These are phyloP conservation scores for Histomonas meleagridis DNA, from an alignment of 208 protist genomes.

Conservation along the genomic window DNA sequence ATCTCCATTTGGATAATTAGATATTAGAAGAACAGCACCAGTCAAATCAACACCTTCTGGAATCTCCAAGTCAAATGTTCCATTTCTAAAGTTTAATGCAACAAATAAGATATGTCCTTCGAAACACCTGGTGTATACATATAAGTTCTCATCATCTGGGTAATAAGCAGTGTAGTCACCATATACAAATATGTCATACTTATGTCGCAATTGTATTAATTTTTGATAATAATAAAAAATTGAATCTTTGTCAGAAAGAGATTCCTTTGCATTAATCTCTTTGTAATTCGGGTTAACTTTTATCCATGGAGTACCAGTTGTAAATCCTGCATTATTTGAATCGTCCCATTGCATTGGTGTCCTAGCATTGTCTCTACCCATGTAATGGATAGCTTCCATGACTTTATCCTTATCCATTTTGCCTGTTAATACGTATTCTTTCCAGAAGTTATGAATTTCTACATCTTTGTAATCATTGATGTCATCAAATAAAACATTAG, in stretches of 20 bases:
- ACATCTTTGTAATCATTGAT: background rate
- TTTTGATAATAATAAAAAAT: background rate
- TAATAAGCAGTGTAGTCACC: background rate
- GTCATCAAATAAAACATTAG: background rate
- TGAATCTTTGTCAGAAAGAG: background rate
- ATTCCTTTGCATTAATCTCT: background rate
- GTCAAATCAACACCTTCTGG: background rate
- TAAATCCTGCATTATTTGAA: background rate
- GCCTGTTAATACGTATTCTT: background rate
- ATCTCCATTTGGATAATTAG: background rate
- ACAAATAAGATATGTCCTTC: background rate
- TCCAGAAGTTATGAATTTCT: background rate
- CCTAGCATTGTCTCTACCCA: background rate
- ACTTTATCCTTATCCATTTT: background rate
- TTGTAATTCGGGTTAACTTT: background rate
- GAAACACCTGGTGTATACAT: background rate
- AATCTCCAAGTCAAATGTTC: background rate
- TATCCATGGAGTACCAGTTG: background rate
- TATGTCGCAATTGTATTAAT: background rate
- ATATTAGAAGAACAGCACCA: background rate
- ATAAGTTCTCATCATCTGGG: background rate
- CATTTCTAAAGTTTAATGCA: background rate
- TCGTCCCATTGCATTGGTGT: background rate
- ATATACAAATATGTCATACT: background rate
- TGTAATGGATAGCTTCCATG: background rate